Percentiles rank a stretch among this genome's conserved stretches.
Evolutionary conservation across 305 asterid species (phyloP).

Genomic region (Fraxinus angustifolia): DNA sequence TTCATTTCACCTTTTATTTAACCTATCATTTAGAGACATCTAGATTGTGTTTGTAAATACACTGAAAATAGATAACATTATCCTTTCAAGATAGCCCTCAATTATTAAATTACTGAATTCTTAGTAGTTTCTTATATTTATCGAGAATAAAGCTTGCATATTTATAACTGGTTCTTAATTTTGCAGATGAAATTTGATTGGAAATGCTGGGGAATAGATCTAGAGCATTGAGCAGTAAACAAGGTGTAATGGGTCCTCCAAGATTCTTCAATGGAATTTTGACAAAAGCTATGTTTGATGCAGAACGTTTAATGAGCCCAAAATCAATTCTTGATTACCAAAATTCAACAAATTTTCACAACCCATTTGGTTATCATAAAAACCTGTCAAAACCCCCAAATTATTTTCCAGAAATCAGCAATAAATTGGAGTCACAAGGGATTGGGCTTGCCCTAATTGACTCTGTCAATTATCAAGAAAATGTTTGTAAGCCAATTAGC

Average conservation of each 20-base stretch:
- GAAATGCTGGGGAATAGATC: constrained; percentile 73
- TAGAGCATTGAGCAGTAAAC: constrained; percentile 50
- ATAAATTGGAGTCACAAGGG: constrained; percentile 43
- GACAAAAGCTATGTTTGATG: constrained; percentile 39
- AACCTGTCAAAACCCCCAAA: constrained; percentile 13
- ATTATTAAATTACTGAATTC: not conserved
- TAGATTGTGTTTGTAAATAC: no score
- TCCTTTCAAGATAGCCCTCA: constrained; percentile 7
- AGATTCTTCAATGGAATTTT: constrained; percentile 60
- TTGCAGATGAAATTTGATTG: not conserved
- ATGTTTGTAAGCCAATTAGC: constrained; percentile 36
- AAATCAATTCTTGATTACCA: constrained; percentile 67
- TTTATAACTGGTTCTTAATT: not conserved
- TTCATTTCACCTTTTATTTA: no score
- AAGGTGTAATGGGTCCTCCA: constrained; percentile 55
- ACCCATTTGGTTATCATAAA: constrained; percentile 55
- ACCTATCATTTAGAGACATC: no score
- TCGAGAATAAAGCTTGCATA: constrained; percentile 25
- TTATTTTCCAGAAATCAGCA: constrained; percentile 13
- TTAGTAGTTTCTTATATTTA: constrained; percentile 15
- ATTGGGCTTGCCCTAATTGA: constrained; percentile 75
- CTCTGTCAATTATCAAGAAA: constrained; percentile 37
- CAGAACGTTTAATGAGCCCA: constrained; percentile 50
- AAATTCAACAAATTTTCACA: constrained; percentile 38
- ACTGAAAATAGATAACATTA: no score